Base-by-base conservation (phyloP, 148 eudicot species). In the Fagopyrum homotropicum region DNA sequence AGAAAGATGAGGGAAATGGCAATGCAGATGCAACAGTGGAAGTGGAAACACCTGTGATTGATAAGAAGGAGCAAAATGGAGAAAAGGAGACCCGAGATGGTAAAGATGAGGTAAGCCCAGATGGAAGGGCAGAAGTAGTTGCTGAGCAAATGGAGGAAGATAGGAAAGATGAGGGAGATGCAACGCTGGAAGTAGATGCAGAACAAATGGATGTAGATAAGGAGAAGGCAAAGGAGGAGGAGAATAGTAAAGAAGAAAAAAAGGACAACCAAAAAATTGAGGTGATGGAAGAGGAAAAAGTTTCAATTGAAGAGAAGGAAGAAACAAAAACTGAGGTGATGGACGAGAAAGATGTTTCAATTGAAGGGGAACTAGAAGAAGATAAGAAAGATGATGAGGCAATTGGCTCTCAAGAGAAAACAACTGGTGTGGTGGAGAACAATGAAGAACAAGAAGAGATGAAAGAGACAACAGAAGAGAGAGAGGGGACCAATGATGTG, bases 301-400 rank as follows among this genome's bases (percentile, higher is more conserved):
- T 35, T 35, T 35, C 40, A 35, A 35, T 35, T 35, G 69, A 82
- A 72, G 84, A 79, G 54, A 78, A 52, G 76, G 63, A 84, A 60
- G 79, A 77, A 46, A 29, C 50, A 10, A 70, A 63, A 64, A 72
- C 40, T 35, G 40, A 35, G 40, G 40, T 35, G 40, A 35, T 35
- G 75, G 81, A 85, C 46, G 87, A 82, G 50, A 82, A 75, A 7
- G 72, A 78, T 46, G 51, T 35, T 56, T 80, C 69, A 14, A 77
- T 78, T 51, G 77, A 83, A 10, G 56, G 63, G 64, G 73, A 55
- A 45, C 73, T 73, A 69, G 72, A 76, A 72, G 69, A 79, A 46
- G 81, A 66, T 35, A 72, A 75, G 26, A 45, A 17, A 61, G 81
- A 72, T 15, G 78, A 83, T 45, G 76, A 82, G 14, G 55, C 72